phyloP scores from a whole-genome alignment of 495 filamentous ascomycete genomes.

The Collariella sp. region DNA sequence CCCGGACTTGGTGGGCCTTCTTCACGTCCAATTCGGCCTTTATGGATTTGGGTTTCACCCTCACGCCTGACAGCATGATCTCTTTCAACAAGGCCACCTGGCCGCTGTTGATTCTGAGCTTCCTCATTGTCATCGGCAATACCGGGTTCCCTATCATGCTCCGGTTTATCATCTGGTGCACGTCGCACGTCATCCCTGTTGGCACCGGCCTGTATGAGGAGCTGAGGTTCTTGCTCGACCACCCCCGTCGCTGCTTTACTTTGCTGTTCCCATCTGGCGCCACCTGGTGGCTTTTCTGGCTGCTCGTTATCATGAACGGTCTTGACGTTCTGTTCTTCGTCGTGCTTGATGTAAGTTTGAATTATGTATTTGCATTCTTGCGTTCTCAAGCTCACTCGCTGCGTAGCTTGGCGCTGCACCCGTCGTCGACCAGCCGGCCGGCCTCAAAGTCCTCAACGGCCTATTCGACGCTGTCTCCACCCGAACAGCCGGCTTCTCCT shows the following conservation, averaged over 20 bases:
- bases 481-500: slow-evolving; percentile 78
- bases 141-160: slow-evolving; percentile 93
- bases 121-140: slow-evolving; percentile 86
- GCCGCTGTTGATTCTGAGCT: slow-evolving; percentile 64
- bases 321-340: slow-evolving; percentile 84
- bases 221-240: slow-evolving; percentile 80
- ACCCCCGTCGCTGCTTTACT: slow-evolving; percentile 91
- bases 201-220: slow-evolving; percentile 74
- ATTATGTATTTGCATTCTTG: neutral
- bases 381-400: neutral
- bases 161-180: slow-evolving; percentile 76
- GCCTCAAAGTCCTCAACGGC: slow-evolving; percentile 69
- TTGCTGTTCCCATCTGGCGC: slow-evolving; percentile 80
- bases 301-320: slow-evolving; percentile 72
- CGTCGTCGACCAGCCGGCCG: slow-evolving; percentile 53
- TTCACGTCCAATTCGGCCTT: slow-evolving; percentile 81
- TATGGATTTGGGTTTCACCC: slow-evolving; percentile 77
- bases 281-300: slow-evolving; percentile 93
- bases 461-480: slow-evolving; percentile 84
- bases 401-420: slow-evolving; percentile 55
- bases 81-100: slow-evolving; percentile 71
- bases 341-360: slow-evolving; percentile 70
- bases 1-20: slow-evolving; percentile 79
- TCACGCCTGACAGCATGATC: slow-evolving; percentile 88
- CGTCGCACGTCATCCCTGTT: slow-evolving; percentile 48